Evolutionary conservation across 148 eudicot genomes (phyloP), one percentile per base, ranked within the genome.

Genomic region (Rhododendron henanense): DNA sequence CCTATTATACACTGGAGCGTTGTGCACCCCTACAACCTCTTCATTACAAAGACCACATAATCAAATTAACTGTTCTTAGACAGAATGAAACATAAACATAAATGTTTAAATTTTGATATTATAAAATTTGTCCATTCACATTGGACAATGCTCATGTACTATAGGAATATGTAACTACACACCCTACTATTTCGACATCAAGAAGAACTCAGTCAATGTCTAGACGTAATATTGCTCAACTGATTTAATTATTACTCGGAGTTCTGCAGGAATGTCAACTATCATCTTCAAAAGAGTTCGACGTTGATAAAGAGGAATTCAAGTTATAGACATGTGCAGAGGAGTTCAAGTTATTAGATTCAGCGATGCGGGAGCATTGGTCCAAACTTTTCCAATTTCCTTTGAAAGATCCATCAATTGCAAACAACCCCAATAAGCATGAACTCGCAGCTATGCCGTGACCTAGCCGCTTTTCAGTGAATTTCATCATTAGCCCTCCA

Each of bases 191-290:
- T 18, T 35, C 18, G 47, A 15, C 79, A 39, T 19, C 48, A 76
- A 39, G n/a, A 14, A 14, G 47, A 75, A 74, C 16, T 51, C 78
- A 74, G 16, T 10, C 18, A 13, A 65, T 21, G 71, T 65, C 47
- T 4, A 51, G 1, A 41, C 7, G 73, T 4, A 65, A 13, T 37
- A 10, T 10, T 51, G 21, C 28, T 13, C 61, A 39, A 11, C 31
- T 69, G n/a, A 45, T 67, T 48, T 45, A 5, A 53, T 57, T 67
- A 25, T 15, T 69, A 47, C 85, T 67, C 3, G 39, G 53, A n/a
- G 6, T 48, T 74, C 8, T 89, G 89, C 92, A 92, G 94, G 92
- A 88, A 75, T 91, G 90, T 6, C 90, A 88, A 65, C 85, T 92
- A 67, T 92, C 91, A 11, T 91, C 92, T 86, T 90, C 94, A 7